A percentile compares a stretch with the other conserved stretches of the same genome.
Conservation (phyloP, 2,329 filamentous ascomycete species). For the Aspergillus sp. region DNA sequence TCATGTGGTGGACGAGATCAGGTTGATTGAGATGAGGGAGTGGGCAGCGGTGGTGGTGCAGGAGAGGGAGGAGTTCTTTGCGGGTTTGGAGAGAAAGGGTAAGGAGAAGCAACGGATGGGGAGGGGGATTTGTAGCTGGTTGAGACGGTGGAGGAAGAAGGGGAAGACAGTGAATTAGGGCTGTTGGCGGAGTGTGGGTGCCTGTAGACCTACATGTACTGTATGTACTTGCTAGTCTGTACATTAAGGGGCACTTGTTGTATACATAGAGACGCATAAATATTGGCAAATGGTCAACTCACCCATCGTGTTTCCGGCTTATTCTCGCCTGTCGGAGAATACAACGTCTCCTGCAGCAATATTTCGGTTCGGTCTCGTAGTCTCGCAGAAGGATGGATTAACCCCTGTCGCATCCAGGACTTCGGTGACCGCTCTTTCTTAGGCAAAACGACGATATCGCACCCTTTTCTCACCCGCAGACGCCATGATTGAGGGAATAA, state of each 20-base stretch:
- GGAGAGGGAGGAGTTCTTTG: slow-evolving; percentile 63
- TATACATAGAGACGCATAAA: too few relatives aligned
- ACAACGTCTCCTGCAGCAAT: background rate
- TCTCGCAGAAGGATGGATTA: background rate
- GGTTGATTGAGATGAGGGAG: slow-evolving; percentile 71
- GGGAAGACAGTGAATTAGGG: background rate
- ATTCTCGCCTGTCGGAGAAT: background rate
- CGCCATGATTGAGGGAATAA: too few relatives aligned
- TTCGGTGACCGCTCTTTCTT: background rate
- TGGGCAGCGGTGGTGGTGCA: slow-evolving; percentile 76
- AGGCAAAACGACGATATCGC: too few relatives aligned
- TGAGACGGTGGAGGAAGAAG: background rate
- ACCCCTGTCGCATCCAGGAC: background rate
- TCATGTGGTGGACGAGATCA: slow-evolving; percentile 71
- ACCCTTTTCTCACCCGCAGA: too few relatives aligned
- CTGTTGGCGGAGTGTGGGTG: too few relatives aligned
- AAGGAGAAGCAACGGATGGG: background rate
- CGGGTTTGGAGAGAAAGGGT: background rate
- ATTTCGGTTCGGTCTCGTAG: too few relatives aligned
- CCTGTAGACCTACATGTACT: too few relatives aligned
- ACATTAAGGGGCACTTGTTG: too few relatives aligned
- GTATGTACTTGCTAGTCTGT: too few relatives aligned
- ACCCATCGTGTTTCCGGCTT: background rate
- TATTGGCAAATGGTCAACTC: too few relatives aligned
- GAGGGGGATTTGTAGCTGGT: background rate